Evolutionary conservation across 352 stramenopile genomes (phyloP), one percentile per base, ranked within the genome.

Genomic region (Phytophthora agathidicida): DNA sequence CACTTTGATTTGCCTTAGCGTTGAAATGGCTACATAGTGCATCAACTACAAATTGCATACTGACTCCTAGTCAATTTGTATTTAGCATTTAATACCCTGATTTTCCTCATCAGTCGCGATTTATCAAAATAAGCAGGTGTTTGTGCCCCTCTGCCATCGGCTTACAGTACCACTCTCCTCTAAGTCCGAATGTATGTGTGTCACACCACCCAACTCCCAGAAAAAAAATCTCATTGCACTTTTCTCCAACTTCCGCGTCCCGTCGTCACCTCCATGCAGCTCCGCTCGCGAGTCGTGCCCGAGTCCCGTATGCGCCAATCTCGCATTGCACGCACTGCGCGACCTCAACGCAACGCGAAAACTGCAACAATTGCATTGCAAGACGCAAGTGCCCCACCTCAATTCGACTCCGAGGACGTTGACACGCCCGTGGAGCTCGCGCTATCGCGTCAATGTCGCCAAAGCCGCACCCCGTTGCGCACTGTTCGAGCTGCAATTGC

Each of bases 91-190:
- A n/a, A n/a, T n/a, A n/a, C n/a, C n/a, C n/a, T n/a, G n/a, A n/a
- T n/a, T n/a, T n/a, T n/a, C n/a, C n/a, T n/a, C n/a, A n/a, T n/a
- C n/a, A n/a, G n/a, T n/a, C n/a, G n/a, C n/a, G n/a, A n/a, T n/a
- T n/a, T n/a, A n/a, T n/a, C n/a, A n/a, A n/a, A n/a, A 31, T 31
- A 28, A 14, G 20, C 37, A 45, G n/a, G 7, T 51, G 51, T 51
- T 60, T 22, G 33, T 32, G 42, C 52, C n/a, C n/a, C 52, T 61
- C 42, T 61, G 24, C 52, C 52, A 24, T 37, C 17, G 46, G 46
- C 46, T 54, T 45, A 51, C 30, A n/a, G 30, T 51, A 38, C 38
- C 22, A n/a, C 50, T 8, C 30, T 27, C 5, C 8, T 0, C 16
- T 60, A 44, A 24, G 3, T 38, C 10, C 19, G 39, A 53, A 23